phyloP scores from a whole-genome alignment of 2,329 filamentous ascomycete genomes.

The Calonectria pseudoturangicola region DNA sequence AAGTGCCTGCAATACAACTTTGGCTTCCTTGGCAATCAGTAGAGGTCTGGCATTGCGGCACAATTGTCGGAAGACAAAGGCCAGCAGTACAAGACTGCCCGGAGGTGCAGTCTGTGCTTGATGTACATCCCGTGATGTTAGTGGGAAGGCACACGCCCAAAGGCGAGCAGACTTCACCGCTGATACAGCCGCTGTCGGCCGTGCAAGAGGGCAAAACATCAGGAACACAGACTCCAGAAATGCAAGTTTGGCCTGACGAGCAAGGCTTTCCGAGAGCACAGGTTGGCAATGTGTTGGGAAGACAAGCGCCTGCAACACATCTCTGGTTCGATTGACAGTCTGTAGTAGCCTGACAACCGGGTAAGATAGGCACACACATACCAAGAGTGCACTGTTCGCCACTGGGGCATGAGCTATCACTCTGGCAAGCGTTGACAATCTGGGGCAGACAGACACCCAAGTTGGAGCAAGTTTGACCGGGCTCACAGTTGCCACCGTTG shows the following conservation, averaged over 20 bases:
- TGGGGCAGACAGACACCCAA: slow-evolving; percentile 28
- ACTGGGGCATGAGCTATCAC: not conserved
- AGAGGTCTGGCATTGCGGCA: not conserved
- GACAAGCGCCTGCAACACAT: slow-evolving; percentile 7
- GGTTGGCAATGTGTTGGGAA: not conserved
- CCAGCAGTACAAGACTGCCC: slow-evolving; percentile 10
- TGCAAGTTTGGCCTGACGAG: not conserved
- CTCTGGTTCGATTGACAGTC: not conserved
- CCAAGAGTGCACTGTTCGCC: slow-evolving; percentile 10
- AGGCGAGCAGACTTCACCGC: not conserved
- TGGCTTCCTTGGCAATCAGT: slow-evolving; percentile 8
- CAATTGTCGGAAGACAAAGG: slow-evolving; percentile 7
- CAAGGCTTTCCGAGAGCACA: slow-evolving; percentile 1
- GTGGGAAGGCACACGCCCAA: slow-evolving; percentile 18
- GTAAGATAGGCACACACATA: slow-evolving; percentile 1
- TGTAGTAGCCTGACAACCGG: not conserved
- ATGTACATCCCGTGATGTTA: not conserved
- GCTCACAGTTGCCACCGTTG: not conserved
- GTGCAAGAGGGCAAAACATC: slow-evolving; percentile 3
- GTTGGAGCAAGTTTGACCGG: not conserved
- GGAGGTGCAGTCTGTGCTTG: not conserved
- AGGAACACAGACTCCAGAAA: slow-evolving; percentile 8
- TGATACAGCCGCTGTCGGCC: not conserved
- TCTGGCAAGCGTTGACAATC: not conserved
- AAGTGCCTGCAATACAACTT: not conserved